Evolutionary conservation across 2,329 filamentous ascomycete genomes (phyloP).

Genomic region (Pseudopyrenochaeta lycopersici): DNA sequence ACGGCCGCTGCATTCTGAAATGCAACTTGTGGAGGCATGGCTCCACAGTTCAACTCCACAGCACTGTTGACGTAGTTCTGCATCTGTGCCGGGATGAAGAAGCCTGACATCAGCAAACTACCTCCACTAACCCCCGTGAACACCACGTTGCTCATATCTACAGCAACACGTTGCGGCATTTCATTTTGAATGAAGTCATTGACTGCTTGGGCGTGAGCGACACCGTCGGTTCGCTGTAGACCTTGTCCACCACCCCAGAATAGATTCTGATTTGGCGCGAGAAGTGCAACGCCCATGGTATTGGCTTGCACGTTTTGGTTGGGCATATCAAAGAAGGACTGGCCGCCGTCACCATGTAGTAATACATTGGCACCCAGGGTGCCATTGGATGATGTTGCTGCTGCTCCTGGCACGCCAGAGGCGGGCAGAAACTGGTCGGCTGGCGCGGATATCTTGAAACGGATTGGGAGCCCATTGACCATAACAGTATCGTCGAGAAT

Average conservation of each 20-base stretch:
- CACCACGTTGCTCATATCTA: slow-evolving; percentile 62
- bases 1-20: slow-evolving; percentile 57
- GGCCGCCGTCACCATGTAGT: slow-evolving; percentile 68
- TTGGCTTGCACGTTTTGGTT: slow-evolving; percentile 63
- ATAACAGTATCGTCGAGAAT: slow-evolving; percentile 65
- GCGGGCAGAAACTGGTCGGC: slow-evolving; percentile 62
- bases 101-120: slow-evolving; percentile 62
- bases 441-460: slow-evolving; percentile 65
- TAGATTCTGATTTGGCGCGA: slow-evolving; percentile 63
- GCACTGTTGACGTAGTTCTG: slow-evolving; percentile 60
- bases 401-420: slow-evolving; percentile 60
- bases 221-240: slow-evolving; percentile 64
- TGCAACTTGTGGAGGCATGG: slow-evolving; percentile 61
- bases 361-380: slow-evolving; percentile 63
- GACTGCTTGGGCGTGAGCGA: slow-evolving; percentile 65
- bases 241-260: slow-evolving; percentile 67
- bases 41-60: slow-evolving; percentile 66
- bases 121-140: slow-evolving; percentile 68
- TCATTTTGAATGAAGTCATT: slow-evolving; percentile 61
- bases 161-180: slow-evolving; percentile 63
- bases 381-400: slow-evolving; percentile 43
- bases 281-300: slow-evolving; percentile 62
- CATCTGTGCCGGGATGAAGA: slow-evolving; percentile 67
- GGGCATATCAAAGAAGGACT: slow-evolving; percentile 67
- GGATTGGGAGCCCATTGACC: slow-evolving; percentile 64